Percentiles rank a stretch among this genome's conserved stretches.
phyloP scores from a whole-genome alignment of 2,329 filamentous ascomycete species.

The Fusarium subtropicale region DNA sequence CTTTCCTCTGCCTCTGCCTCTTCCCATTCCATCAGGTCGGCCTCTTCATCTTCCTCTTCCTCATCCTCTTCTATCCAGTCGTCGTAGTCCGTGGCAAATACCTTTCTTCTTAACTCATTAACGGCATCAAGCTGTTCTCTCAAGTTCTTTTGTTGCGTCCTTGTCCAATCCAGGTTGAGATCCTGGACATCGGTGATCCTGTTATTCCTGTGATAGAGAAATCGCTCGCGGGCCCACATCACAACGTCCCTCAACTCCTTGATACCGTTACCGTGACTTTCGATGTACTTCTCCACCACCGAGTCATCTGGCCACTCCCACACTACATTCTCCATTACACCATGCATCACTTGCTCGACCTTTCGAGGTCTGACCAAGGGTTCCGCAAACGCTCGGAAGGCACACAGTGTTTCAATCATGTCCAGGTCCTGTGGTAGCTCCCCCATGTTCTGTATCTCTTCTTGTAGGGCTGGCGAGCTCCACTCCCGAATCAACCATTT shows the following conservation, averaged over 20 bases:
- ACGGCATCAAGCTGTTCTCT: conserved; percentile 1
- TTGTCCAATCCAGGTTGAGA: conserved; percentile 8
- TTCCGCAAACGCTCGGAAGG: conserved; percentile 62
- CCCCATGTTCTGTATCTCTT: conserved; percentile 52
- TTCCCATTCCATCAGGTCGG: neutral
- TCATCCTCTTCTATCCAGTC: conserved; percentile 1
- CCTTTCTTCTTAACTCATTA: conserved; percentile 11
- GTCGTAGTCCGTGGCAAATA: neutral
- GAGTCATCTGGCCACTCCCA: conserved; percentile 56
- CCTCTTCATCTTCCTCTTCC: neutral
- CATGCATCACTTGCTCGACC: conserved; percentile 49
- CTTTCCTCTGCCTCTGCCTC: neutral
- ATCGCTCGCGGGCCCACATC: conserved; percentile 34
- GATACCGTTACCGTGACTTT: conserved; percentile 44
- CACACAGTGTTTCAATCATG: conserved; percentile 56
- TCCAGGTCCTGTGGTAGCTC: conserved; percentile 51
- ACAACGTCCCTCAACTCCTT: conserved; percentile 44
- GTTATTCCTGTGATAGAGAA: conserved; percentile 10
- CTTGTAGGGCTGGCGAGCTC: conserved; percentile 49
- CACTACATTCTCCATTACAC: conserved; percentile 43
- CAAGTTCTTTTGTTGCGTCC: conserved; percentile 5
- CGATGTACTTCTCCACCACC: conserved; percentile 52
- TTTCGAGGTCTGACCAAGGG: conserved; percentile 53
- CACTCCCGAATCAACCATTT: conserved; percentile 69
- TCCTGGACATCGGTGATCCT: conserved; percentile 12